phyloP scores from a whole-genome alignment of 805 yeast species.

The Spathaspora arborariae region DNA sequence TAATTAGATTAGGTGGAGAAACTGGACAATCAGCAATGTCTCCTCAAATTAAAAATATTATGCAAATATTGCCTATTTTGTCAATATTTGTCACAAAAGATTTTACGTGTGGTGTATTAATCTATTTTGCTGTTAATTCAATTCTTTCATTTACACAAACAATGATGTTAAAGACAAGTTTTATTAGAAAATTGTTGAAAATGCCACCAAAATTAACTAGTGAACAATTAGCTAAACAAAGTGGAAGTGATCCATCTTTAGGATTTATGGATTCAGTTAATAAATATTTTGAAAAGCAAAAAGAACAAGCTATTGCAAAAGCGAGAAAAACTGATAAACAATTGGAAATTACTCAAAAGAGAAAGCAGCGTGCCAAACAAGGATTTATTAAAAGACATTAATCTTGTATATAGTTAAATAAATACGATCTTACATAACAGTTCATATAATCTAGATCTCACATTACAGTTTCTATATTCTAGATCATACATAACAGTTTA shows the following conservation, averaged over 20 bases:
- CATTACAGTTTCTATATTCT: no score
- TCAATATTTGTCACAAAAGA: slow-evolving; percentile 88
- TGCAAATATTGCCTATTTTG: slow-evolving; percentile 71
- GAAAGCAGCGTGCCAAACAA: slow-evolving; percentile 24
- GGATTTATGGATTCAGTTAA: slow-evolving; percentile 12
- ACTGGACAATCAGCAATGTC: slow-evolving; percentile 68
- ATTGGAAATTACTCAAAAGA: slow-evolving; percentile 34
- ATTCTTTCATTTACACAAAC: slow-evolving; percentile 72
- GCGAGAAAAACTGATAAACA: slow-evolving; percentile 33
- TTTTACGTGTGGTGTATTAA: slow-evolving; percentile 78
- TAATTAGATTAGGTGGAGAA: slow-evolving; percentile 86
- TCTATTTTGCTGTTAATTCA: slow-evolving; percentile 83
- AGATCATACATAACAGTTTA: no score
- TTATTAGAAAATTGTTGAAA: slow-evolving; percentile 53
- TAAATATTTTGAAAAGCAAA: slow-evolving; percentile 27
- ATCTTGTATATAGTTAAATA: background rate
- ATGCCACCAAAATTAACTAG: slow-evolving; percentile 61
- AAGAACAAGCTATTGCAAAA: slow-evolving; percentile 29
- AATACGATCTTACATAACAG: no score
- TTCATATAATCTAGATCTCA: no score
- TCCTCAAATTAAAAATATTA: slow-evolving; percentile 59
- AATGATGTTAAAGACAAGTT: slow-evolving; percentile 52
- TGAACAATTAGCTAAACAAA: slow-evolving; percentile 15
- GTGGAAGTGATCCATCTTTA: slow-evolving; percentile 8
- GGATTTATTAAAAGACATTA: slow-evolving; percentile 41